Conservation (phyloP, 257 asterid genomes). For the Solanum arcanum region DNA sequence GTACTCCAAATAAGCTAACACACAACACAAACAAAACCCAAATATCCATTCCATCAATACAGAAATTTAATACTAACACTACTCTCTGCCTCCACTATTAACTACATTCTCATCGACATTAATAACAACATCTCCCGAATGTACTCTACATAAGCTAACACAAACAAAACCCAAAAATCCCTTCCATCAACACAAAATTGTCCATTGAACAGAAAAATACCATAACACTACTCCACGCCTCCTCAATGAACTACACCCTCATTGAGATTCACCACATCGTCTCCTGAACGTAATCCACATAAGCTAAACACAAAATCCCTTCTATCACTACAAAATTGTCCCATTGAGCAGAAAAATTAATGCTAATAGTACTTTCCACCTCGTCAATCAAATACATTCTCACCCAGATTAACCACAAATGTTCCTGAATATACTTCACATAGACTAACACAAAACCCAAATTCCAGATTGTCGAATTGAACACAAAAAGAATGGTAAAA, state of each 20-base stretch:
- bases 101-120: not conserved
- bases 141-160: not conserved
- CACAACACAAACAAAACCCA: not conserved
- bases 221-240: not conserved
- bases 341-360: not conserved
- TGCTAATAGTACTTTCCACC: not conserved
- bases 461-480: not conserved
- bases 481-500: not conserved
- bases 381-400: not conserved
- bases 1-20: not conserved
- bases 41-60: not conserved
- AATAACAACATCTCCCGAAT: not conserved
- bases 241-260: not conserved
- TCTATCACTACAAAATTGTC: not conserved
- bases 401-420: not conserved
- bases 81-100: not conserved
- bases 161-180: not conserved
- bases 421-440: not conserved
- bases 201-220: not conserved
- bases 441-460: not conserved
- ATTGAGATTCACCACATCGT: not conserved
- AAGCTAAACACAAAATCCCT: not conserved
- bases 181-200: not conserved
- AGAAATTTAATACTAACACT: not conserved
- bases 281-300: not conserved